Conservation (phyloP, 306 rosid species). For the Bauhinia variegata region DNA sequence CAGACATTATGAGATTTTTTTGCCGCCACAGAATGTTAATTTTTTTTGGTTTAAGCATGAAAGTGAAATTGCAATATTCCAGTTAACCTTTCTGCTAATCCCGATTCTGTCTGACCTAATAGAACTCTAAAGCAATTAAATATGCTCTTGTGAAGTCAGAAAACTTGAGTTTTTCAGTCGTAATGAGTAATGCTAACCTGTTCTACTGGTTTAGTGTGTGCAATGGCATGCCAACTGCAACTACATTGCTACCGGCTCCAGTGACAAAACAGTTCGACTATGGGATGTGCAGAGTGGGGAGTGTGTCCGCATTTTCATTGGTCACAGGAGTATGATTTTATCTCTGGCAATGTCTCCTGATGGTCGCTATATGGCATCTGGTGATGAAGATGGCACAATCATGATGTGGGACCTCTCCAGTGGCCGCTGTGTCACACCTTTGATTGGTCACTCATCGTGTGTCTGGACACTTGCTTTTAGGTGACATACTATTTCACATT, state of each 20-base stretch:
- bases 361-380: conserved; percentile 94
- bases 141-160: background rate
- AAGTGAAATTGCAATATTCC: background rate
- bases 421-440: conserved; percentile 82
- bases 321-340: conserved; percentile 94
- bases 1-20: background rate
- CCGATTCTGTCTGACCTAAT: background rate
- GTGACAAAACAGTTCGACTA: conserved; percentile 91
- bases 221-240: conserved; percentile 99
- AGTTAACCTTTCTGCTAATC: background rate
- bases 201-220: conserved; percentile 61
- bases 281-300: conserved; percentile 98
- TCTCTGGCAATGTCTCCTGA: conserved; percentile 95
- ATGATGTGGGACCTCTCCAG: conserved; percentile 99
- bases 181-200: conserved; percentile 13
- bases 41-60: background rate
- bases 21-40: background rate
- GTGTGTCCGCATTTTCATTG: conserved; percentile 92
- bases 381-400: conserved; percentile 92
- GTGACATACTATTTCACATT: conserved; percentile 38
- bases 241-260: conserved; percentile 95
- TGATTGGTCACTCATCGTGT: conserved; percentile 88
- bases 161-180: background rate
- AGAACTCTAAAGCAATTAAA: background rate
- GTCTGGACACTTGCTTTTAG: conserved; percentile 95